Evolutionary conservation across 2,329 filamentous ascomycete species (phyloP), one percentile per base, ranked within the genome.

Genomic region (Nemania sp.): DNA sequence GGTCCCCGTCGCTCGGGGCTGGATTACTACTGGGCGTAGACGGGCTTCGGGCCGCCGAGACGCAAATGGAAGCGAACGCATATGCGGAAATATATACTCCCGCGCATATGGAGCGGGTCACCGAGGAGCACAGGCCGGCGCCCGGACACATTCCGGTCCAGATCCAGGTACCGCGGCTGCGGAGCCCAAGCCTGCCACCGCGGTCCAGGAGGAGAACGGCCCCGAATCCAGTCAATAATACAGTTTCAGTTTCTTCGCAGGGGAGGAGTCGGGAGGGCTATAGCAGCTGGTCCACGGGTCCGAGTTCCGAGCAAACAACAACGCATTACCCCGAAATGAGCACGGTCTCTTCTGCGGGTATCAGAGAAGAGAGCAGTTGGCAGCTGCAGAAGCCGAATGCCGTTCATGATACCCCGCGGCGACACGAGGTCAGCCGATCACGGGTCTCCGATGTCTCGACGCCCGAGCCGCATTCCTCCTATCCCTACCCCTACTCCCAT

Each of bases 161-260:
- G 5, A 63, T 63, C 10, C 57, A 65, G 32, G 60, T 65, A 5
- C 63, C 63, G 39, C 57, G 54, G 15, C 39, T 65, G 15, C 63
- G 60, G 45, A 65, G 60, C 18, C 60, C 60, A 13, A 64, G 60
- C 29, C 12, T 60, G 43, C 63, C 57, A 59, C 17, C 48, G 59
- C 5, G 35, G 20, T 1, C 52, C 48, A 57, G 60, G 59, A 54
- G 45, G 15, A 54, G 56, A 9, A 59, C 62, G 5, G 21, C 49
- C 34, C 57, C 60, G 1, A 43, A 37, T 18, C 4, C 37, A 25
- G 43, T 29, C 21, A 39, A 42, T 5, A 11, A n/a, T n/a, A n/a
- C n/a, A n/a, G n/a, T n/a, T n/a, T n/a, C 37, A 20, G 12, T 17
- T 20, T 35, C 15, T 20, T 35, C 15, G 20, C 37, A 46, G 4